These are phyloP conservation scores for Samsoniella hepiali DNA, from an alignment of 2,329 filamentous ascomycete species.

Conservation along the genomic window DNA sequence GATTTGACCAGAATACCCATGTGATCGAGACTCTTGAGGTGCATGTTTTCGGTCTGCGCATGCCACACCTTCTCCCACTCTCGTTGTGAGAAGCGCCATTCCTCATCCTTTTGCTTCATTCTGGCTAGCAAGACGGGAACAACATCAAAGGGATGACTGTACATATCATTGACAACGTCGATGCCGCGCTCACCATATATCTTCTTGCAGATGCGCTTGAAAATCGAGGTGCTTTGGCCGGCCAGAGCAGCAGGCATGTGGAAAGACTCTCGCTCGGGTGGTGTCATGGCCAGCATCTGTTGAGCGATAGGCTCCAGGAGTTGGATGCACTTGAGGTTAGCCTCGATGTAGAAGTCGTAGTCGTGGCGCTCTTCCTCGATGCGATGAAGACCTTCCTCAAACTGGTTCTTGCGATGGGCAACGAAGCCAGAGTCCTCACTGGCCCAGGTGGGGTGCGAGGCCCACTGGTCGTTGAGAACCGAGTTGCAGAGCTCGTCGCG, in stretches of 20 bases:
- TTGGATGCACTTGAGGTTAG: constrained; percentile 91
- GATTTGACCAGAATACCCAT: constrained; percentile 89
- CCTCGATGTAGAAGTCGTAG: constrained; percentile 97
- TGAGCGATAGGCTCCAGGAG: constrained; percentile 92
- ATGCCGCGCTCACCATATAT: constrained; percentile 88
- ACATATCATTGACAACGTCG: constrained; percentile 84
- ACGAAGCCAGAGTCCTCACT: constrained; percentile 98
- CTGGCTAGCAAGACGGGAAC: constrained; percentile 84
- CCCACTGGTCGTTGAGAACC: constrained; percentile 97
- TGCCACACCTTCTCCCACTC: constrained; percentile 99
- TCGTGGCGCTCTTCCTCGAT: constrained; percentile 98
- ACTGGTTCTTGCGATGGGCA: constrained; percentile 93
- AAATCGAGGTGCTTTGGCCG: constrained; percentile 93
- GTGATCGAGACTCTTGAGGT: constrained; percentile 94
- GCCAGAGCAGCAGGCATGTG: constrained; percentile 79
- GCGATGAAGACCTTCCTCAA: constrained; percentile 88
- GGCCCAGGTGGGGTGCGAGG: constrained; percentile 97
- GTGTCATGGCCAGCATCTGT: constrained; percentile 76
- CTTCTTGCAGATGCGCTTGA: constrained; percentile 96
- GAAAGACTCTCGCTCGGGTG: constrained; percentile 70
- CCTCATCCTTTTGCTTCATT: constrained; percentile 93
- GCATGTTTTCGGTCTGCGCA: constrained; percentile 89
- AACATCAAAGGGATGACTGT: constrained; percentile 77
- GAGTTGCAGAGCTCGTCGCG: constrained; percentile 91
- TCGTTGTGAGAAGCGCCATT: constrained; percentile 94